A percentile compares a stretch with the other conserved stretches of the same genome.
Evolutionary conservation across 768 basidiomycete genomes (phyloP).

Genomic region (Serendipita sp.): DNA sequence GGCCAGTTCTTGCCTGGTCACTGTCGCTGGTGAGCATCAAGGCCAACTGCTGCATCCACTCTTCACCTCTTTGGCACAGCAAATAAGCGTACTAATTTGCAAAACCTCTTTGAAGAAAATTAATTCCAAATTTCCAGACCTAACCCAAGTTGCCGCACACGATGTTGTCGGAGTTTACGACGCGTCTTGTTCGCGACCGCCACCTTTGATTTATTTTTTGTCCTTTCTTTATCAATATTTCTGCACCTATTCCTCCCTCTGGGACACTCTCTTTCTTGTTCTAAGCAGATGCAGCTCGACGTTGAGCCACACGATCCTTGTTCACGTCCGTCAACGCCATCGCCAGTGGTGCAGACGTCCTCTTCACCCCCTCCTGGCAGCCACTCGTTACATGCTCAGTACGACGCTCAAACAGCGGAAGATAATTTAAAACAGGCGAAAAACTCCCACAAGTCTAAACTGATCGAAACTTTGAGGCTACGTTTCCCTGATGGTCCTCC

Average conservation of each 20-base stretch:
- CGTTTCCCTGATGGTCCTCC: not conserved
- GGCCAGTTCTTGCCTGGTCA: not conserved
- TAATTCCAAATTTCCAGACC: too few relatives aligned
- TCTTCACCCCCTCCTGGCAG: not conserved
- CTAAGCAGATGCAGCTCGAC: not conserved
- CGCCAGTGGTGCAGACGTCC: not conserved
- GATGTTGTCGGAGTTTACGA: not conserved
- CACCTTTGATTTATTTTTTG: not conserved
- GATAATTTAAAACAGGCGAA: not conserved
- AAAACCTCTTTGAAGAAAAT: too few relatives aligned
- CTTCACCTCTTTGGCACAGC: not conserved
- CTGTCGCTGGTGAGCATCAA: not conserved
- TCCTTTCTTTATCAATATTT: not conserved
- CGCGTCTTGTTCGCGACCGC: not conserved
- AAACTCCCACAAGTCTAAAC: not conserved
- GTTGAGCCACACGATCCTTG: not conserved
- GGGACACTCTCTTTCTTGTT: not conserved
- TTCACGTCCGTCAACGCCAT: not conserved
- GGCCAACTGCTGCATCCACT: not conserved
- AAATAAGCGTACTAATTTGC: too few relatives aligned
- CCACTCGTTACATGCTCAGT: not conserved
- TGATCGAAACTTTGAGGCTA: not conserved
- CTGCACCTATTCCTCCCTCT: not conserved
- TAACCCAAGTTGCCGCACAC: too few relatives aligned
- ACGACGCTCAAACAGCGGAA: not conserved